Percentiles rank a stretch among this genome's conserved stretches.
These are phyloP conservation scores for Musa schizocarpa DNA, from an alignment of 176 grass and related monocot species.

Conservation along the genomic window DNA sequence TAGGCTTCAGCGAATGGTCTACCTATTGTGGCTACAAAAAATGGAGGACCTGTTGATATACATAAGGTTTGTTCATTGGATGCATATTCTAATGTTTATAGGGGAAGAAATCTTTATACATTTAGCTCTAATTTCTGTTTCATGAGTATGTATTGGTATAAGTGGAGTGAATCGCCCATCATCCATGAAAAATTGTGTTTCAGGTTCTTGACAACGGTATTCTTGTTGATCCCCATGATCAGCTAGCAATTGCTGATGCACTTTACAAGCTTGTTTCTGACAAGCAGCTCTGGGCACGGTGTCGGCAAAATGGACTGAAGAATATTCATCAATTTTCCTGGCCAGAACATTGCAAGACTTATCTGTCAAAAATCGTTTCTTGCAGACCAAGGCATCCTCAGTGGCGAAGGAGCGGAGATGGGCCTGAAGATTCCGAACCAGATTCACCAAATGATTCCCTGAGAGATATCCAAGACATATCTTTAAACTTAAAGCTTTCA, in stretches of 20 bases:
- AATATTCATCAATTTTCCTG: constrained; percentile 80
- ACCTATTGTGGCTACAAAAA: constrained; percentile 22
- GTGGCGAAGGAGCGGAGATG: constrained; percentile 45
- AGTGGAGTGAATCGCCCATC: not conserved
- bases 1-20: constrained; percentile 18
- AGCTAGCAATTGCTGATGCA: constrained; percentile 67
- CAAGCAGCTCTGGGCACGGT: constrained; percentile 58
- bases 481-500: constrained; percentile 51
- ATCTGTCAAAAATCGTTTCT: constrained; percentile 41
- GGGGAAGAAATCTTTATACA: not conserved
- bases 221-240: constrained; percentile 78
- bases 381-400: constrained; percentile 54
- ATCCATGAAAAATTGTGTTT: constrained; percentile 23
- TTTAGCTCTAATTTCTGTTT: not conserved
- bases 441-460: constrained; percentile 54
- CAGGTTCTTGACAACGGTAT: constrained; percentile 82
- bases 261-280: constrained; percentile 75
- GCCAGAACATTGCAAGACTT: constrained; percentile 85
- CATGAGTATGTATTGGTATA: not conserved
- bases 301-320: constrained; percentile 57
- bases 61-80: constrained; percentile 6
- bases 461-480: constrained; percentile 58
- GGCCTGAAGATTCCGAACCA: constrained; percentile 40
- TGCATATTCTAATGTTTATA: not conserved
- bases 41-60: constrained; percentile 22